Evolutionary conservation across 441 rosid species (phyloP).

Genomic region (Isatis lusitanica): DNA sequence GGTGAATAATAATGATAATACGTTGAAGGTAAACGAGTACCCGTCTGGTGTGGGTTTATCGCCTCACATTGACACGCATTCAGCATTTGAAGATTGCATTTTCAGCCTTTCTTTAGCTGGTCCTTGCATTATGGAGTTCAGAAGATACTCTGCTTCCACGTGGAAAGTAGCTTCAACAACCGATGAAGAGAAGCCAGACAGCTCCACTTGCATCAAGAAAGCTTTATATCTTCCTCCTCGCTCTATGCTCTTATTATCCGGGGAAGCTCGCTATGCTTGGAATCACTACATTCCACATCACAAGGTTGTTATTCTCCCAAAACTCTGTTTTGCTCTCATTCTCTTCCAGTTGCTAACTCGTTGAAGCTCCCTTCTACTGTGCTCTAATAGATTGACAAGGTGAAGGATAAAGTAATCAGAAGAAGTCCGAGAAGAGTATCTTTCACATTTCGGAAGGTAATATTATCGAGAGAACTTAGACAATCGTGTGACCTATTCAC

Average conservation of each 20-base stretch:
- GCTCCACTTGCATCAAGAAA: conserved; percentile 48
- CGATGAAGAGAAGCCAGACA: conserved; percentile 42
- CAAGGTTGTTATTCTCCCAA: conserved; percentile 52
- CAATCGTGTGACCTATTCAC: not conserved
- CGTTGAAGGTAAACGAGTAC: conserved; percentile 77
- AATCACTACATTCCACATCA: conserved; percentile 96
- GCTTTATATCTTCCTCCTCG: conserved; percentile 88
- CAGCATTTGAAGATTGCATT: conserved; percentile 88
- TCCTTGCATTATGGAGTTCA: conserved; percentile 96
- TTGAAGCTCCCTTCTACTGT: conserved; percentile 15
- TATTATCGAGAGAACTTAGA: not conserved
- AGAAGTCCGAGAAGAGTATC: conserved; percentile 83
- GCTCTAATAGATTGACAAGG: conserved; percentile 68
- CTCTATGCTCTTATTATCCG: conserved; percentile 81
- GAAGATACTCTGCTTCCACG: conserved; percentile 62
- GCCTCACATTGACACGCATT: conserved; percentile 97
- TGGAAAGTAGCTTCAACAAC: conserved; percentile 43
- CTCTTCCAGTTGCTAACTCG: not conserved
- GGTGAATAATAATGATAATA: not conserved
- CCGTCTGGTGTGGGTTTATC: conserved; percentile 94
- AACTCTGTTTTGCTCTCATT: not conserved
- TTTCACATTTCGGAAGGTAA: conserved; percentile 87
- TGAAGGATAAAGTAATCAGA: conserved; percentile 61
- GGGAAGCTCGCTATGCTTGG: conserved; percentile 98
- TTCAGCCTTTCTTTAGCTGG: conserved; percentile 97